phyloP scores from a whole-genome alignment of 441 rosid species.

The Macaranga tanarius region DNA sequence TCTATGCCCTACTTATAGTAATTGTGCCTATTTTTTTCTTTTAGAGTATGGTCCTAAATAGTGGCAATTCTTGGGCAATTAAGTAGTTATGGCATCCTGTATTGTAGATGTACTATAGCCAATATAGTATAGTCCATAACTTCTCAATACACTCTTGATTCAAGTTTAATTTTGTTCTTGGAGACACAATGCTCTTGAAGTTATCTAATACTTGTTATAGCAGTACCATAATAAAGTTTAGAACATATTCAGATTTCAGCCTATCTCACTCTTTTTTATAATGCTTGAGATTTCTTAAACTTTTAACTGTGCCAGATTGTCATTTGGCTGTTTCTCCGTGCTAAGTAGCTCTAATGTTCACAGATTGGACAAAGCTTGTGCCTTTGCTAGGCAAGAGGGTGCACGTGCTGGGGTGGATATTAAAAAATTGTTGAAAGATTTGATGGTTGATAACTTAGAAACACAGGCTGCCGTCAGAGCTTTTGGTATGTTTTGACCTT shows the following conservation, averaged over 20 bases:
- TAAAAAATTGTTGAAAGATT: slow-evolving; percentile 6
- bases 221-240: background rate
- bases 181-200: background rate
- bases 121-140: no score
- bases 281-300: background rate
- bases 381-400: slow-evolving; percentile 14
- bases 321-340: background rate
- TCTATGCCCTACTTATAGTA: background rate
- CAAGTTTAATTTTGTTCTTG: background rate
- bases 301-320: slow-evolving; percentile 4
- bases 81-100: no score
- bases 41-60: no score
- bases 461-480: background rate
- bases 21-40: no score
- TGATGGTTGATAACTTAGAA: background rate
- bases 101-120: background rate
- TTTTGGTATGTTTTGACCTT: background rate
- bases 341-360: slow-evolving; percentile 19
- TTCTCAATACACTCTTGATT: background rate
- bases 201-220: background rate
- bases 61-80: background rate
- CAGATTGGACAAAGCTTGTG: slow-evolving; percentile 16
- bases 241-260: background rate
- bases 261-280: background rate
- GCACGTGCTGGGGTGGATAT: background rate